These are phyloP conservation scores for Cladosporium velox DNA, from an alignment of 2,329 filamentous ascomycete species.

Conservation along the genomic window DNA sequence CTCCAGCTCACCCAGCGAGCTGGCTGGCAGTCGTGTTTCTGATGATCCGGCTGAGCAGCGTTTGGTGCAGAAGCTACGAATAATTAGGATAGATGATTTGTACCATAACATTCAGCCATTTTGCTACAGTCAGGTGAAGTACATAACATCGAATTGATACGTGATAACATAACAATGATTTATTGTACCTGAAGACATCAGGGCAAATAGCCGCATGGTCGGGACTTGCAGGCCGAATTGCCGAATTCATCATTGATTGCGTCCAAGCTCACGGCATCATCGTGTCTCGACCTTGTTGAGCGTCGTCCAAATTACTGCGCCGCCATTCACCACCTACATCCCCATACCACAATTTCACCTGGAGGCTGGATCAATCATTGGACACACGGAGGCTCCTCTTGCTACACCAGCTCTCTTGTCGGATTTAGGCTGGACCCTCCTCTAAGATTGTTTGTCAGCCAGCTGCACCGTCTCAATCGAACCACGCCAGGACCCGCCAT, in stretches of 20 bases:
- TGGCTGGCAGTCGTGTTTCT: not conserved
- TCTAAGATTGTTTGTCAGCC: not conserved
- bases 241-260: constrained; percentile 1
- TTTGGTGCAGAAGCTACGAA: not conserved
- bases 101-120: constrained; percentile 3
- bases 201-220: not conserved
- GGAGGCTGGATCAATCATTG: not conserved
- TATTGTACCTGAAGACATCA: not conserved
- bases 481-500: constrained; percentile 1
- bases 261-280: constrained; percentile 10
- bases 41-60: not conserved
- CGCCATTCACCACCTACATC: not conserved
- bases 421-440: not conserved
- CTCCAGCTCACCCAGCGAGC: constrained; percentile 17
- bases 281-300: not conserved
- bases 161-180: not conserved
- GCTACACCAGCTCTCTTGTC: not conserved
- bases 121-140: not conserved
- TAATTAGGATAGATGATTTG: constrained; percentile 16
- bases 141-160: not conserved
- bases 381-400: not conserved
- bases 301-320: not conserved
- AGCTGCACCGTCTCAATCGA: not conserved
- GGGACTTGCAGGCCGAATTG: not conserved
- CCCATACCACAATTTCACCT: not conserved